Evolutionary conservation across 805 yeast genomes (phyloP).

Genomic region (Starmerella stigmatis): DNA sequence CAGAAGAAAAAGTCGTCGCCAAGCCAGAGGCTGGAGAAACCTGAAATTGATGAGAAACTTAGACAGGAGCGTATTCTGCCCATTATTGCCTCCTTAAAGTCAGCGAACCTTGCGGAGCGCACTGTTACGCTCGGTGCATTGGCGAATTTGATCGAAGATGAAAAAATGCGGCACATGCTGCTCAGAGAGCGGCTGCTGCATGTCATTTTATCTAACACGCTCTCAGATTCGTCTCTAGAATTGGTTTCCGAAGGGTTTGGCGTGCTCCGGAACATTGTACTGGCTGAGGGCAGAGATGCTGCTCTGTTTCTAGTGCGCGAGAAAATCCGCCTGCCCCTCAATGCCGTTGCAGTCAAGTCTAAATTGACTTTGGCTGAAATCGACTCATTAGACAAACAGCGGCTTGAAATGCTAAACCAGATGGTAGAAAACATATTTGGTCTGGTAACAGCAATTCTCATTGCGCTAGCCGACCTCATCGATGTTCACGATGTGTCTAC

Average conservation of each 20-base stretch:
- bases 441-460: conserved; percentile 36
- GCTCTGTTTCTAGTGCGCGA: conserved; percentile 67
- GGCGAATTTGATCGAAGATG: conserved; percentile 59
- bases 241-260: conserved; percentile 75
- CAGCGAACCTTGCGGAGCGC: conserved; percentile 59
- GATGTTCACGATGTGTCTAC: conserved; percentile 1
- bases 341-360: not conserved
- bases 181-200: conserved; percentile 64
- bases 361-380: not conserved
- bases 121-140: conserved; percentile 69
- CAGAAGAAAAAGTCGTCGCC: conserved; percentile 5
- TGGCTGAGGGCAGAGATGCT: conserved; percentile 82
- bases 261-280: conserved; percentile 61
- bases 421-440: conserved; percentile 46
- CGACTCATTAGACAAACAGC: not conserved
- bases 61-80: conserved; percentile 55
- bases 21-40: conserved; percentile 19
- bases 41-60: conserved; percentile 38
- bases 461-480: not conserved
- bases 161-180: conserved; percentile 48
- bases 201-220: conserved; percentile 48
- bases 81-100: conserved; percentile 51
- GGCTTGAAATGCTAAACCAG: not conserved
- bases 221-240: conserved; percentile 62
- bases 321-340: conserved; percentile 35